These are phyloP conservation scores for Cladosporium sp. DNA, from an alignment of 2,329 filamentous ascomycete genomes.

Conservation along the genomic window DNA sequence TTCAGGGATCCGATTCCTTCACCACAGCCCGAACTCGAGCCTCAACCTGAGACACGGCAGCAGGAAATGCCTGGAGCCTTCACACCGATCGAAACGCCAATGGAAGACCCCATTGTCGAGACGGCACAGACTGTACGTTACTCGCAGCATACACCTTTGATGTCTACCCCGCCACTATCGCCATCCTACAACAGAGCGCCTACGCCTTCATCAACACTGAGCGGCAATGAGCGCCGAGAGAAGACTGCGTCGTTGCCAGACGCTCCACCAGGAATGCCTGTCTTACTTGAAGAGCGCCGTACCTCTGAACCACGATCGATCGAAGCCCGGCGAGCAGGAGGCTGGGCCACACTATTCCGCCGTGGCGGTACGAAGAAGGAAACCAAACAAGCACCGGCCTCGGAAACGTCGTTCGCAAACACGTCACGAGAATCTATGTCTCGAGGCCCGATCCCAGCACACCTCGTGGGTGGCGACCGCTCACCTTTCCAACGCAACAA, in stretches of 20 bases:
- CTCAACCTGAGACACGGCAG: constrained; percentile 4
- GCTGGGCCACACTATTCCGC: constrained; percentile 73
- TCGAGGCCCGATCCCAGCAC: constrained; percentile 49
- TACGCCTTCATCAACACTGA: constrained; percentile 7
- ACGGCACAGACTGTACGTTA: constrained; percentile 39
- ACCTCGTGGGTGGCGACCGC: constrained; percentile 38
- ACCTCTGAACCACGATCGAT: constrained; percentile 45
- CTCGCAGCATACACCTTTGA: constrained; percentile 5
- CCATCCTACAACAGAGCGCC: constrained; percentile 19
- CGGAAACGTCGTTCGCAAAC: constrained; percentile 75
- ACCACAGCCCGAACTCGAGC: constrained; percentile 15
- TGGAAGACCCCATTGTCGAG: constrained; percentile 45
- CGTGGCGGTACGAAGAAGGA: constrained; percentile 52
- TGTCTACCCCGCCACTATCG: constrained; percentile 34
- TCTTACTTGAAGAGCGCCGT: constrained; percentile 16
- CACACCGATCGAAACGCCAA: constrained; percentile 37
- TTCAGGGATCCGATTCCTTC: constrained; percentile 23
- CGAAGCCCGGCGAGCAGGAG: constrained; percentile 26
- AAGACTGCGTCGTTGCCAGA: constrained; percentile 17
- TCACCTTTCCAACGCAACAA: constrained; percentile 41
- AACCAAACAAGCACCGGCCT: constrained; percentile 51
- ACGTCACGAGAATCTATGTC: constrained; percentile 84
- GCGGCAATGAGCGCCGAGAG: constrained; percentile 9
- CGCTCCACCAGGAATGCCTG: constrained; percentile 31
- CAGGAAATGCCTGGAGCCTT: constrained; percentile 18